Percentiles rank a stretch among this genome's conserved stretches.
These are phyloP conservation scores for Novymonas esmeraldas DNA, from an alignment of 208 protist species.

Conservation along the genomic window DNA sequence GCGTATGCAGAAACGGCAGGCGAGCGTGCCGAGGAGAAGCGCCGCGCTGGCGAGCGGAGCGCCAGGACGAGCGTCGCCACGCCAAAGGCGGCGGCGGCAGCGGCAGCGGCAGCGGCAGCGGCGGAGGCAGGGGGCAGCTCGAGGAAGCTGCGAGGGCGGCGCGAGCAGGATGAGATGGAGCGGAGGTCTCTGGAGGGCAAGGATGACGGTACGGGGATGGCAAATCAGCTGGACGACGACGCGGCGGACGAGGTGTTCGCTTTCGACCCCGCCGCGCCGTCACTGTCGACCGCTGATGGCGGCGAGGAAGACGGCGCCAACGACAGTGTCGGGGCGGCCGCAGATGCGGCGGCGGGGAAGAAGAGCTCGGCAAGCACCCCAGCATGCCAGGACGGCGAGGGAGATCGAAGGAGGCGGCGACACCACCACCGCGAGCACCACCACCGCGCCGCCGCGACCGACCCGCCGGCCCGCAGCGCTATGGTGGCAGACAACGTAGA, in stretches of 20 bases:
- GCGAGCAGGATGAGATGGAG: constrained; percentile 14
- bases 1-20: constrained; percentile 9
- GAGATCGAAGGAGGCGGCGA: constrained; percentile 9
- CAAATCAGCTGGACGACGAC: neutral
- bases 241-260: neutral
- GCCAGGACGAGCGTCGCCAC: neutral
- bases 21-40: neutral
- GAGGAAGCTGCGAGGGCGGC: neutral
- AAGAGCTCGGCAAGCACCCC: neutral
- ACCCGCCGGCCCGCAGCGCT: neutral
- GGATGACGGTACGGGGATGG: neutral
- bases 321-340: constrained; percentile 1
- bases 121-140: too few relatives aligned
- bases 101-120: neutral
- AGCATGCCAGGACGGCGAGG: neutral
- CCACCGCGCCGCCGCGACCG: neutral
- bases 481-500: constrained; percentile 20
- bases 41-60: neutral
- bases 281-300: neutral
- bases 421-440: neutral
- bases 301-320: constrained; percentile 4
- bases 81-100: neutral
- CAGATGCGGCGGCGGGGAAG: neutral
- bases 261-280: neutral
- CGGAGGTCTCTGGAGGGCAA: constrained; percentile 18